Evolutionary conservation across 768 basidiomycete species (phyloP), one percentile per base, ranked within the genome.

Genomic region (Lentinula detonsa): DNA sequence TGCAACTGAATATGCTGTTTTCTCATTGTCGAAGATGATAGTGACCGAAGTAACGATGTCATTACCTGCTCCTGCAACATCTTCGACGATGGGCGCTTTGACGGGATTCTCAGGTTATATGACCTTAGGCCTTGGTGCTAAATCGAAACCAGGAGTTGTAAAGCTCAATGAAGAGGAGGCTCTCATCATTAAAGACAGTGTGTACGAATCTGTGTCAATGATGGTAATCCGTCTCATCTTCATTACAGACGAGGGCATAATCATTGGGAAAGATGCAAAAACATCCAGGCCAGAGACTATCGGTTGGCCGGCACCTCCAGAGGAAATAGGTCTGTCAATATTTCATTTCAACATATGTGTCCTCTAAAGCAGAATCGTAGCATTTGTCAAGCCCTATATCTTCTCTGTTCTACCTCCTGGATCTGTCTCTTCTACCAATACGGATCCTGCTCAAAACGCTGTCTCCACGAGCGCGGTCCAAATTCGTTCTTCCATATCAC

Each of bases 61-160:
- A 4, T 68, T 81, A 40, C 80, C 85, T 3, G 69, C 76, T 4
- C 73, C 82, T 52, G 64, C 70, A 61, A 66, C 65, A 65, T 69
- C 71, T 16, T 80, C 76, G 45, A 84, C 86, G 2, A 90, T 85
- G 81, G 85, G 86, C n/a, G 87, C 91, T 0, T 76, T 93, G n/a
- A 84, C 81, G 10, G 89, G 91, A 3, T 72, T 93, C 10, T 86
- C 89, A 2, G 90, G 90, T 3, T 95, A 94, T 66, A 93, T 95
- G 91, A 88, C 85, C 2, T 76, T 93, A 23, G 89, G 91, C 1
- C 75, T 93, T 7, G 90, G 90, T 8, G 79, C 85, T 4, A 93
- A 88, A 70, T 79, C 80, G 13, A 93, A 87, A 71, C 87, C 90
- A 1, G 81, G 78, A 5, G 76, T 85, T 9, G 74, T 85, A 2